Evolutionary conservation across 768 basidiomycete genomes (phyloP).

Genomic region (Lactifluus hygrophoroides): DNA sequence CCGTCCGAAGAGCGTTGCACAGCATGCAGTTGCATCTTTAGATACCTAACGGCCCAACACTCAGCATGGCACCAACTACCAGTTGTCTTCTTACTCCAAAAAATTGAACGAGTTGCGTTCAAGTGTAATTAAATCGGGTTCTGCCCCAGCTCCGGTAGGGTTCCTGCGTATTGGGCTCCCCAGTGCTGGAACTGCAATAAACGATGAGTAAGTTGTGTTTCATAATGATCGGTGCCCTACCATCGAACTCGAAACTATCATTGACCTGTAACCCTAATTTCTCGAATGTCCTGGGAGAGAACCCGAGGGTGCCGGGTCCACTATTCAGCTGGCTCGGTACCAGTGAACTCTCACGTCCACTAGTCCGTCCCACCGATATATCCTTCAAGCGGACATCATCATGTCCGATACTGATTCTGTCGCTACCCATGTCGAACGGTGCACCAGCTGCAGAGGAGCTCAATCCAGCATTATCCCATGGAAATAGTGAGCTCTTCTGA

Average conservation of each 20-base stretch:
- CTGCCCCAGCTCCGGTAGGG: conserved; percentile 46
- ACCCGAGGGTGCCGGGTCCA: conserved; percentile 29
- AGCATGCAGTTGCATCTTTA: conserved; percentile 63
- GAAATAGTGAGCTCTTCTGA: conserved; percentile 65
- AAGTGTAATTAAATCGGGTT: conserved; percentile 46
- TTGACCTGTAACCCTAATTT: conserved; percentile 33
- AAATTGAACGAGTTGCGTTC: conserved; percentile 78
- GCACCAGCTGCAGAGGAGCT: conserved; percentile 46
- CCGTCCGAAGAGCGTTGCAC: conserved; percentile 39
- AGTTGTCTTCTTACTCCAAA: conserved; percentile 46
- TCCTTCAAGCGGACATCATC: conserved; percentile 48
- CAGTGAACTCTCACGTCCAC: conserved; percentile 52
- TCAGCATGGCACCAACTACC: neutral
- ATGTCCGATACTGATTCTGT: conserved; percentile 40
- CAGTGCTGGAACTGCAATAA: conserved; percentile 23
- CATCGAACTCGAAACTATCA: conserved; percentile 62
- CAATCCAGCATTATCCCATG: conserved; percentile 72
- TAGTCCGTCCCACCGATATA: conserved; percentile 34
- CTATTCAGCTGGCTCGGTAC: conserved; percentile 23
- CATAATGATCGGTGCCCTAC: conserved; percentile 32
- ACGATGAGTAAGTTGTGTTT: conserved; percentile 1
- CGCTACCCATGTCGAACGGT: conserved; percentile 32
- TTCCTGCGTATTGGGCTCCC: conserved; percentile 24
- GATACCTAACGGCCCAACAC: conserved; percentile 43
- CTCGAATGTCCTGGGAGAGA: conserved; percentile 44